phyloP scores from a whole-genome alignment of 257 asterid genomes.

The Primulina tabacum region DNA sequence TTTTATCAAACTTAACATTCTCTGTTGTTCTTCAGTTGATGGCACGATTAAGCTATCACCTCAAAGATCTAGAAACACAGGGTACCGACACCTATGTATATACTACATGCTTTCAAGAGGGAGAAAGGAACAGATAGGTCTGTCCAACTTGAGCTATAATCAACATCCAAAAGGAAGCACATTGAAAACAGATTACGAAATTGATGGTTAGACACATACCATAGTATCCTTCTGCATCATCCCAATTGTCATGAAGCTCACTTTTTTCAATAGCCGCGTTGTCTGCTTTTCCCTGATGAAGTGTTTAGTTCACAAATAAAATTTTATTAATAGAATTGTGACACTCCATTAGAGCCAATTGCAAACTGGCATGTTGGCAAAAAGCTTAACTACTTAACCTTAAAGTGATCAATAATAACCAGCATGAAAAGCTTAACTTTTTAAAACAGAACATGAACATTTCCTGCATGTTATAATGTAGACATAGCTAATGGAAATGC shows the following conservation, averaged over 20 bases:
- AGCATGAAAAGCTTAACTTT: neutral
- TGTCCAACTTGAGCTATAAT: conserved; percentile 10
- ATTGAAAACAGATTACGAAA: neutral
- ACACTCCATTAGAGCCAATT: neutral
- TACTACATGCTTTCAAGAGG: conserved; percentile 5
- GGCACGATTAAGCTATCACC: conserved; percentile 6
- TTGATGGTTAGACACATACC: conserved; percentile 44
- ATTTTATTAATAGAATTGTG: neutral
- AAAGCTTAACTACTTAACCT: neutral
- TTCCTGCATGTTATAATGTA: neutral
- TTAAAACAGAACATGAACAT: neutral
- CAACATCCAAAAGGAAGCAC: conserved; percentile 10
- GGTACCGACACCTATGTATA: conserved; percentile 2
- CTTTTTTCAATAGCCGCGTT: conserved; percentile 67
- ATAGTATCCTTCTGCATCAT: conserved; percentile 93
- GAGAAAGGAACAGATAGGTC: neutral
- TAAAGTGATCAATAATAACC: neutral
- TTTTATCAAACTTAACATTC: neutral
- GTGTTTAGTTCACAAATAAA: conserved; percentile 14
- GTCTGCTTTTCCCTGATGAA: conserved; percentile 74
- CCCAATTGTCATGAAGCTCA: conserved; percentile 92
- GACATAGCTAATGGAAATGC: neutral
- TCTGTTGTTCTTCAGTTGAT: conserved; percentile 5
- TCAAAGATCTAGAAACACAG: neutral
- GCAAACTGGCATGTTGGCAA: neutral